These are phyloP conservation scores for Aspergillus terreus DNA, from an alignment of 2,329 filamentous ascomycete species.

Conservation along the genomic window DNA sequence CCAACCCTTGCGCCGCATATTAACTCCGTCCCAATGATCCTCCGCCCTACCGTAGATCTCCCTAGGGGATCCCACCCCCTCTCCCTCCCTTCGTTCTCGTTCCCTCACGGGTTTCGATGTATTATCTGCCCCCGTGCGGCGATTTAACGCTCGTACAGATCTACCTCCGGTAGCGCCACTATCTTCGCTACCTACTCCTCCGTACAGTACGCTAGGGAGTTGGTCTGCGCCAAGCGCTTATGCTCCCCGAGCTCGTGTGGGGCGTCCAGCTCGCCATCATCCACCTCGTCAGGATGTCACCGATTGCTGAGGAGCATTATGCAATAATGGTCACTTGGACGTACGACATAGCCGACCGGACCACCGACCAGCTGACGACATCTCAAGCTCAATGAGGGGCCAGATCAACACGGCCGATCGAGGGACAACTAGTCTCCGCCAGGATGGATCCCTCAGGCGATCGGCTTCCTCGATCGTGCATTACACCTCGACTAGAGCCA, in stretches of 20 bases:
- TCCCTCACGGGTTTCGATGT: background rate
- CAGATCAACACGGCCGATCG: background rate
- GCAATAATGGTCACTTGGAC: too few species aligned
- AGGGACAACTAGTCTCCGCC: background rate
- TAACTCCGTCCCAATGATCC: background rate
- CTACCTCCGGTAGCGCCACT: background rate
- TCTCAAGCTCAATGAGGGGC: background rate
- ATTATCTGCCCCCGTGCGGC: background rate
- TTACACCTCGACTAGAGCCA: background rate
- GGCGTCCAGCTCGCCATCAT: too few species aligned
- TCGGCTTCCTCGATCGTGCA: slow-evolving; percentile 1
- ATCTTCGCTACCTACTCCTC: too few species aligned
- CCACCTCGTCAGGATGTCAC: too few species aligned
- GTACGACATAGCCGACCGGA: background rate
- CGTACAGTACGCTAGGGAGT: too few species aligned
- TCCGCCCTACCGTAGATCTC: background rate
- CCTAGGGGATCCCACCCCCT: background rate
- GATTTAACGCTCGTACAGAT: background rate
- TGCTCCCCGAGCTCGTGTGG: too few species aligned
- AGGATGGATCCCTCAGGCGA: background rate
- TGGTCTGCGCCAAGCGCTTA: too few species aligned
- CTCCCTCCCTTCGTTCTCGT: background rate
- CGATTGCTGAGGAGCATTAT: too few species aligned
- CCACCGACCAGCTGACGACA: background rate
- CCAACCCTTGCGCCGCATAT: background rate